These are phyloP conservation scores for Wickerhamiella azymoides DNA, from an alignment of 805 yeast species.

Conservation along the genomic window DNA sequence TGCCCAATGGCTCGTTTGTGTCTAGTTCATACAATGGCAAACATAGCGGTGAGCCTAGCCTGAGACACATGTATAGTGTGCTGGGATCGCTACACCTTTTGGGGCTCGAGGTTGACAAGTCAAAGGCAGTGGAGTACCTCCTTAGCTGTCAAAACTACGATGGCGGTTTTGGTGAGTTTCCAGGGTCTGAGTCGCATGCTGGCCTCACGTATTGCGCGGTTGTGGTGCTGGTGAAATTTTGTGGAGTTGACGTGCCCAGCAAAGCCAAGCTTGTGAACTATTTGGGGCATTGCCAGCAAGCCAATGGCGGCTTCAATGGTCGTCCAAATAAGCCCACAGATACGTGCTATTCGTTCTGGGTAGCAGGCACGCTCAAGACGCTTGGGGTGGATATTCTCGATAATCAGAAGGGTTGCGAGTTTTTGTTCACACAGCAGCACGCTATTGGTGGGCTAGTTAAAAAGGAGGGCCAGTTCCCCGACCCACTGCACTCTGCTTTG, in stretches of 20 bases:
- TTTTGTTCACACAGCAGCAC: slow-evolving; percentile 48
- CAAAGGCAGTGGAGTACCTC: slow-evolving; percentile 30
- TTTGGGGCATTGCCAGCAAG: slow-evolving; percentile 13
- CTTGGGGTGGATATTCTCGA: slow-evolving; percentile 19
- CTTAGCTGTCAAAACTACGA: slow-evolving; percentile 29
- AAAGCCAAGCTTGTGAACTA: neutral
- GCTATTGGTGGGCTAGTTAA: slow-evolving; percentile 66
- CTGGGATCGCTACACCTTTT: slow-evolving; percentile 8
- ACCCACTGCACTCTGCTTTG: slow-evolving; percentile 48
- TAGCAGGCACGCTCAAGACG: slow-evolving; percentile 41
- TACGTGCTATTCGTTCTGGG: slow-evolving; percentile 85
- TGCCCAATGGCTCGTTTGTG: slow-evolving; percentile 43
- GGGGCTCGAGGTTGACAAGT: slow-evolving; percentile 22
- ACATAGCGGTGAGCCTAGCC: slow-evolving; percentile 50
- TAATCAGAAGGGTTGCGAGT: slow-evolving; percentile 26
- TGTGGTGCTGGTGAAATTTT: slow-evolving; percentile 39
- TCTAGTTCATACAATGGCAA: slow-evolving; percentile 24
- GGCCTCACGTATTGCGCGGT: slow-evolving; percentile 82
- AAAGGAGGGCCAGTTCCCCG: slow-evolving; percentile 39
- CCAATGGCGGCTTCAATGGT: slow-evolving; percentile 71
- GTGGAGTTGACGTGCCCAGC: neutral
- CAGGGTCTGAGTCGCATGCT: slow-evolving; percentile 57
- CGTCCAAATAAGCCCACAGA: slow-evolving; percentile 74
- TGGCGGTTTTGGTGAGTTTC: slow-evolving; percentile 58
- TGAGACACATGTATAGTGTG: slow-evolving; percentile 66